phyloP scores from a whole-genome alignment of 192 early-diverging fungal species.

The Coemansia sp. region DNA sequence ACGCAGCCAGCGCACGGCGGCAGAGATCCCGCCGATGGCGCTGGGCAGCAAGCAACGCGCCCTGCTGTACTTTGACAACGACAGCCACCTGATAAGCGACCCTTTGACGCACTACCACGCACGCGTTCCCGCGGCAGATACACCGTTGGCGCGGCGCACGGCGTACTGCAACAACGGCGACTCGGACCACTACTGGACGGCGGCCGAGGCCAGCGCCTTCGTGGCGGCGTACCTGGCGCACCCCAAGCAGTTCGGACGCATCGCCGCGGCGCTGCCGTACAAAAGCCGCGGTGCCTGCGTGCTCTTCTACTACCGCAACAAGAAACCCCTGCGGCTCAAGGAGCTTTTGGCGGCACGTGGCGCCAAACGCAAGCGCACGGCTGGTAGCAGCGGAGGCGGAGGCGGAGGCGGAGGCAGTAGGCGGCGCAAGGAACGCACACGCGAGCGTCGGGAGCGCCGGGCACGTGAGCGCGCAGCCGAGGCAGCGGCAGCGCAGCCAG shows the following conservation, averaged over 20 bases:
- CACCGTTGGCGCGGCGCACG: conserved; percentile 15
- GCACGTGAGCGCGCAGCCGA: conserved; percentile 36
- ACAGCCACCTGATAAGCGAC: conserved; percentile 57
- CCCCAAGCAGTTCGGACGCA: conserved; percentile 76
- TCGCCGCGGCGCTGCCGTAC: conserved; percentile 59
- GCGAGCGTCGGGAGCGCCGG: conserved; percentile 32
- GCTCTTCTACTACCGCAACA: conserved; percentile 75
- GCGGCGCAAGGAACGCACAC: conserved; percentile 49
- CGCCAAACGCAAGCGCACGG: conserved; percentile 38
- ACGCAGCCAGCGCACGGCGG: conserved; percentile 68
- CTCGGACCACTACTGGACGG: conserved; percentile 60
- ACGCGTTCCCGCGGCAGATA: conserved; percentile 24
- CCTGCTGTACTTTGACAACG: conserved; percentile 57
- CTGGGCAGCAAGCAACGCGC: conserved; percentile 57
- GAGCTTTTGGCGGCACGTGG: conserved; percentile 54
- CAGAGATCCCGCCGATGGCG: conserved; percentile 72
- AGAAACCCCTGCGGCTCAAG: conserved; percentile 71
- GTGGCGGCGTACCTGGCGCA: conserved; percentile 62
- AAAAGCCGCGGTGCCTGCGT: conserved; percentile 72
- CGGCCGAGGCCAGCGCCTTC: conserved; percentile 64
- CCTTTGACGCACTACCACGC: conserved; percentile 63
- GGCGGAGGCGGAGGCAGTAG: conserved; percentile 11
- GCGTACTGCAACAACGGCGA: conserved; percentile 54
- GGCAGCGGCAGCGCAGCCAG: conserved; percentile 26
- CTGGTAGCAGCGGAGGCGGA: conserved; percentile 36